phyloP scores from a whole-genome alignment of 352 stramenopile species.

The Globisporangium perplexum region DNA sequence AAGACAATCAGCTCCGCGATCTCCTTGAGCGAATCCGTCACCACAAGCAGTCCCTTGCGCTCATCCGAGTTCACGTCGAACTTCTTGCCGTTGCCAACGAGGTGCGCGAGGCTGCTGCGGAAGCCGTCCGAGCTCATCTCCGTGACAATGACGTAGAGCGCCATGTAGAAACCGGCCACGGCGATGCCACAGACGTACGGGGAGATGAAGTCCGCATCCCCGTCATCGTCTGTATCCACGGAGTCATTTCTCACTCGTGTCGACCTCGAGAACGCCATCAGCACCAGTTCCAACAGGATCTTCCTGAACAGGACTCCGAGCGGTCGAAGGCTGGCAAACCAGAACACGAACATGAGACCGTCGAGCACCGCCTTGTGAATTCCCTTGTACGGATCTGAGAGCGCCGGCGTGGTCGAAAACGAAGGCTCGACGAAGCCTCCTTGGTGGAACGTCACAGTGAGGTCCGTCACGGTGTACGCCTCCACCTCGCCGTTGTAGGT shows the following conservation, averaged over 20 bases:
- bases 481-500: slow-evolving; percentile 55
- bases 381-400: slow-evolving; percentile 30
- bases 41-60: slow-evolving; percentile 19
- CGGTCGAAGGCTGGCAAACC: too few relatives aligned
- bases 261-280: too few relatives aligned
- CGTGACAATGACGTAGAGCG: slow-evolving; percentile 26
- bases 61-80: slow-evolving; percentile 26
- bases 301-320: too few relatives aligned
- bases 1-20: slow-evolving; percentile 23
- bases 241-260: too few relatives aligned
- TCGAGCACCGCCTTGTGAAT: slow-evolving; percentile 20
- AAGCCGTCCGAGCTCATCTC: slow-evolving; percentile 39
- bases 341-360: slow-evolving; percentile 27
- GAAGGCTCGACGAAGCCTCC: slow-evolving; percentile 27
- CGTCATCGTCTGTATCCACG: too few relatives aligned
- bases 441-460: slow-evolving; percentile 25
- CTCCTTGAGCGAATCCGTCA: slow-evolving; percentile 16
- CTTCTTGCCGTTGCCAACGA: slow-evolving; percentile 29
- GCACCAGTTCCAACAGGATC: too few relatives aligned
- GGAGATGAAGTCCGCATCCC: too few relatives aligned
- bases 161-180: slow-evolving; percentile 22
- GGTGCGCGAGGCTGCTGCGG: slow-evolving; percentile 29
- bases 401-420: slow-evolving; percentile 24
- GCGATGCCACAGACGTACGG: slow-evolving; percentile 6
- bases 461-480: slow-evolving; percentile 32